Conservation (phyloP, 2,329 filamentous ascomycete species). For the Penicillium sp. region DNA sequence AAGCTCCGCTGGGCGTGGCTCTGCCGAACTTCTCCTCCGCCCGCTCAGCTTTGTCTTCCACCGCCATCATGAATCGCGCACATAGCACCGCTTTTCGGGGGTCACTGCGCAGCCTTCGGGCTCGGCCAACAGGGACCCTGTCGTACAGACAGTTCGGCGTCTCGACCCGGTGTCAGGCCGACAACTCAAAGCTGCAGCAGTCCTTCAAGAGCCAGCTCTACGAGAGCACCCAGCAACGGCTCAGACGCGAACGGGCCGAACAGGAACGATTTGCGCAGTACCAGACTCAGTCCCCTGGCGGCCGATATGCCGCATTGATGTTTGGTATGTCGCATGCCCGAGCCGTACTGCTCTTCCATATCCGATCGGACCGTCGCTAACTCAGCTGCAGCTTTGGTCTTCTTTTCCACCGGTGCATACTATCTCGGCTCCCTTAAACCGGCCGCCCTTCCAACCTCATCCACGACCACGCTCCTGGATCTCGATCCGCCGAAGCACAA, state of each 20-base stretch:
- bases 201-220: conserved; percentile 62
- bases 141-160: conserved; percentile 24
- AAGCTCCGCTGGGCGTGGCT: no score
- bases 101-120: conserved; percentile 17
- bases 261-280: conserved; percentile 51
- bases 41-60: conserved; percentile 6
- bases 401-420: conserved; percentile 54
- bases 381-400: conserved; percentile 46
- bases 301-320: conserved; percentile 39
- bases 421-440: conserved; percentile 54
- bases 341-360: conserved; percentile 13
- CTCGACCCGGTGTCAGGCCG: conserved; percentile 20
- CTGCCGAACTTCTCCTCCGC: no score
- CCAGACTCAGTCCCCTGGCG: conserved; percentile 40
- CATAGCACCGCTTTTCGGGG: conserved; percentile 18
- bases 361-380: conserved; percentile 6
- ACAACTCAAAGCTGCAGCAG: conserved; percentile 36
- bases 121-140: conserved; percentile 7
- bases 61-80: conserved; percentile 22
- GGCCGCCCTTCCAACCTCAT: conserved; percentile 48
- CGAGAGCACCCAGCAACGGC: conserved; percentile 58
- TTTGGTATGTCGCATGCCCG: conserved; percentile 28
- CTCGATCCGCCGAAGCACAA: conserved; percentile 54
- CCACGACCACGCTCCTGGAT: conserved; percentile 55
- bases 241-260: conserved; percentile 58